Percentiles rank a stretch among this genome's conserved stretches.
Conservation (phyloP, 2,329 filamentous ascomycete species). For the Talaromyces verruculosus region DNA sequence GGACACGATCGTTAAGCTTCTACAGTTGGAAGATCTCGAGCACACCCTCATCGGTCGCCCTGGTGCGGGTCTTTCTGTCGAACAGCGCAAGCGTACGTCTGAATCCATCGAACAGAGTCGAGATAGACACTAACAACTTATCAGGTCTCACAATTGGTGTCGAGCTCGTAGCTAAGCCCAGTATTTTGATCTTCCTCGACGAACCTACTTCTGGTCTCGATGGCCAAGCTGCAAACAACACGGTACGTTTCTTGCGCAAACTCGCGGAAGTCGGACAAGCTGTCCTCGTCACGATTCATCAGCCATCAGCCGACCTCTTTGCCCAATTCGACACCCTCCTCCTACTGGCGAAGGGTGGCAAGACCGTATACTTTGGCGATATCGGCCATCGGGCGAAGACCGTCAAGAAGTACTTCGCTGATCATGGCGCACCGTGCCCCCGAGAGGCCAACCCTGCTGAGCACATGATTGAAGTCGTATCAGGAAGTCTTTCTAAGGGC, state of each 20-base stretch:
- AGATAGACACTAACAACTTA: too few species aligned
- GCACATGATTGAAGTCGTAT: conserved; percentile 54
- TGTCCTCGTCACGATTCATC: conserved; percentile 70
- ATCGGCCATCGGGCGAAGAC: conserved; percentile 64
- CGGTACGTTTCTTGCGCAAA: conserved; percentile 66
- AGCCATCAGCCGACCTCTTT: conserved; percentile 65
- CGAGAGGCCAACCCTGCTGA: conserved; percentile 61
- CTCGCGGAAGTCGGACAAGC: conserved; percentile 64
- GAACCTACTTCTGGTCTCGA: conserved; percentile 70
- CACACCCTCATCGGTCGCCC: conserved; percentile 59
- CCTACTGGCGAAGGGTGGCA: conserved; percentile 63
- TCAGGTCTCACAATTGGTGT: conserved; percentile 63
- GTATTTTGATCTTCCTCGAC: conserved; percentile 66
- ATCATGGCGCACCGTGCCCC: conserved; percentile 64
- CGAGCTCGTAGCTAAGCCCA: conserved; percentile 67
- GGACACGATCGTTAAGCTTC: conserved; percentile 61
- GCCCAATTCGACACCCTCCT: conserved; percentile 69
- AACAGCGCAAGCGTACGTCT: conserved; percentile 61
- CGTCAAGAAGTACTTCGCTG: conserved; percentile 65
- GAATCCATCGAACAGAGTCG: too few species aligned
- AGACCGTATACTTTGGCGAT: conserved; percentile 68
- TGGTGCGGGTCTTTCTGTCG: conserved; percentile 54
- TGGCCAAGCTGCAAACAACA: conserved; percentile 65
- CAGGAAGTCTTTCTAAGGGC: conserved; percentile 49
- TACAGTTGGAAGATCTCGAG: conserved; percentile 63